Base-by-base conservation (phyloP, 2,329 filamentous ascomycete species). In the Ophiostoma piceae region DNA sequence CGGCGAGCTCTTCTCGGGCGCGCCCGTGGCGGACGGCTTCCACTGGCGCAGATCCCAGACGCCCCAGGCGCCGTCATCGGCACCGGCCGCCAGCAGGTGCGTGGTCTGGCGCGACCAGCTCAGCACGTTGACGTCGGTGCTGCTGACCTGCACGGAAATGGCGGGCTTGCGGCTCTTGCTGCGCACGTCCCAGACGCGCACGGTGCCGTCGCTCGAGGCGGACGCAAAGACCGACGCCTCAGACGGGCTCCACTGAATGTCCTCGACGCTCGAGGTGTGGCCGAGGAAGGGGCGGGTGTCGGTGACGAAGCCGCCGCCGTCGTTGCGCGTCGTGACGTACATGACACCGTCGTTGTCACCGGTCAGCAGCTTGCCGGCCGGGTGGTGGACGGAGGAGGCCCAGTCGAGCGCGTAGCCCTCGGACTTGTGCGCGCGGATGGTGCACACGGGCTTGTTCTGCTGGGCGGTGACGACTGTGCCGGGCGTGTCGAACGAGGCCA, bases 391-490 rank as follows among this genome's bases (percentile, higher is more conserved):
- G 8, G 92, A 78, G 0, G 92, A 91, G 35, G 94, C 97, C 95
- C 95, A 99, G 80, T 97, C 95, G n/a, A 99, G 81, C 0, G 92
- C 95, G 79, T 98, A 99, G 67, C 95, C 95, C 83, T 99, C 95
- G 14, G 88, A 83, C 81, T 94, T 94, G 85, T 99, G 95, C 75
- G 94, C 92, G 75, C 91, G 88, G 75, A 99, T 88, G 2, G 92
- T 97, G 74, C 87, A 91, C 67, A 96, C 81, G 43, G 95, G 93
- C 81, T 96, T 96, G 79, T 93, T 94, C 77, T 96, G 92, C 76
- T 91, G 88, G 1, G 92, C 84, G 7, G 91, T 88, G 74, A 98
- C 87, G 73, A 88, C 84, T 60, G 89, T 90, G 71, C 95, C 94
- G 1, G 95, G 95, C 71, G 87, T 91, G 78, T 98, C 94, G 79